Percentiles rank a stretch among this genome's conserved stretches.
Conservation (phyloP, 371 early-diverging fungal genomes). For the Blastocladiella emersonii region DNA sequence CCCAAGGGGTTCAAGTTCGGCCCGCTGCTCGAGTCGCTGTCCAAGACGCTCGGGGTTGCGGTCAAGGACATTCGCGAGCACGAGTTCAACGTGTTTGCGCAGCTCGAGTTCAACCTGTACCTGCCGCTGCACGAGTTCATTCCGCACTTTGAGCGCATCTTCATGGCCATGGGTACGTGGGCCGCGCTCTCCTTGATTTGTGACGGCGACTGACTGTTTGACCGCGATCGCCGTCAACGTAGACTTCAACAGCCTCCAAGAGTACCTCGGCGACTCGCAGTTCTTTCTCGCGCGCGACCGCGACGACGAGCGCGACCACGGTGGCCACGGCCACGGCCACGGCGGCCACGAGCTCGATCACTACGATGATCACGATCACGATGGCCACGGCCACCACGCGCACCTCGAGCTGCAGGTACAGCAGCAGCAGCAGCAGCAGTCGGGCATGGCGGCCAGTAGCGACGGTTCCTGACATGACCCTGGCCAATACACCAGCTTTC, state of each 20-base stretch:
- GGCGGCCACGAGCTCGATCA: too few relatives aligned
- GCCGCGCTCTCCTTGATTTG: too few relatives aligned
- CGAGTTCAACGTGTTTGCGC: slow-evolving; percentile 73
- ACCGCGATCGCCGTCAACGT: not conserved
- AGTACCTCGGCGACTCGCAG: slow-evolving; percentile 5
- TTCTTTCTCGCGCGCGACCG: not conserved
- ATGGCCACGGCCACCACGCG: too few relatives aligned
- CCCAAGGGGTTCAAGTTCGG: slow-evolving; percentile 47
- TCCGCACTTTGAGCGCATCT: slow-evolving; percentile 76
- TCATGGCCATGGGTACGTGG: slow-evolving; percentile 9
- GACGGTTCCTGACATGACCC: too few relatives aligned
- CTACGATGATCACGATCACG: too few relatives aligned
- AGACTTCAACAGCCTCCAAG: not conserved
- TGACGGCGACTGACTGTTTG: not conserved
- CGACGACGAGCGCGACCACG: too few relatives aligned
- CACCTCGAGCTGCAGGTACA: too few relatives aligned
- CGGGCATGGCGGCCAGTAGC: too few relatives aligned
- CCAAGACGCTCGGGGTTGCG: slow-evolving; percentile 52
- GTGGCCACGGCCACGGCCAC: too few relatives aligned
- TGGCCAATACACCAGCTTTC: too few relatives aligned
- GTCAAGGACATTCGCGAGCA: slow-evolving; percentile 62
- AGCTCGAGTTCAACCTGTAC: slow-evolving; percentile 71
- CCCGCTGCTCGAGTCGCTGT: slow-evolving; percentile 32
- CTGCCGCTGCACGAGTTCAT: slow-evolving; percentile 61
- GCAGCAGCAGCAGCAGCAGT: too few relatives aligned